Percentiles rank a stretch among this genome's conserved stretches.
These are phyloP conservation scores for Torulaspora quercuum DNA, from an alignment of 805 yeast genomes.

Conservation along the genomic window DNA sequence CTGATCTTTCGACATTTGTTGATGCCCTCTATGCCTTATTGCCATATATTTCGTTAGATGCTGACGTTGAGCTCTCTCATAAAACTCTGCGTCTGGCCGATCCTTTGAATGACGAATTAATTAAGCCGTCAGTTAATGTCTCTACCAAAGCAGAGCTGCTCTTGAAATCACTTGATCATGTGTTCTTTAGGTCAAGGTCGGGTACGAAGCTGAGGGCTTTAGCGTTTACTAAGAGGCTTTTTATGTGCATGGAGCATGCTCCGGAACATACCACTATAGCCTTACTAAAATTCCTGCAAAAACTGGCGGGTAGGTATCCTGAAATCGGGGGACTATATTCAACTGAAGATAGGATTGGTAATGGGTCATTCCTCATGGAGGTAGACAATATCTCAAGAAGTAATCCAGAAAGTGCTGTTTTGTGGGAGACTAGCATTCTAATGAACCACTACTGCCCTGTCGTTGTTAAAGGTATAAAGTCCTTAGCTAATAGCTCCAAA, in stretches of 20 bases:
- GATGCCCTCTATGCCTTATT: conserved; percentile 68
- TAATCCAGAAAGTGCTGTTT: conserved; percentile 82
- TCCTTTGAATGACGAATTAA: conserved; percentile 51
- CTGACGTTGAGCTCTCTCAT: conserved; percentile 82
- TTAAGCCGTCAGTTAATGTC: conserved; percentile 73
- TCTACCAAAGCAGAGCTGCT: conserved; percentile 86
- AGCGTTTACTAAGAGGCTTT: conserved; percentile 80
- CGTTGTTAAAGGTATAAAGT: conserved; percentile 63
- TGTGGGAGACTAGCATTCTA: conserved; percentile 83
- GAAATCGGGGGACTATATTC: conserved; percentile 72
- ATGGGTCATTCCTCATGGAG: conserved; percentile 70
- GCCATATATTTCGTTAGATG: conserved; percentile 66
- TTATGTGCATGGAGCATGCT: conserved; percentile 61
- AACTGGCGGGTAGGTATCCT: conserved; percentile 66
- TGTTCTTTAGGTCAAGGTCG: conserved; percentile 72
- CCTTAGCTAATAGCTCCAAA: conserved; percentile 39
- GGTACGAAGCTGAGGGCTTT: conserved; percentile 65
- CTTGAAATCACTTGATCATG: conserved; percentile 69
- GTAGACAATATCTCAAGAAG: conserved; percentile 65
- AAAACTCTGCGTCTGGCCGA: conserved; percentile 77
- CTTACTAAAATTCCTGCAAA: conserved; percentile 69
- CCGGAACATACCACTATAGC: conserved; percentile 90
- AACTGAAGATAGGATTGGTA: conserved; percentile 83
- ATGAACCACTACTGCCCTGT: conserved; percentile 80
- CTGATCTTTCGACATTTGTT: conserved; percentile 80